Conservation (phyloP, 2,329 filamentous ascomycete genomes). For the Trichoderma hamatum region DNA sequence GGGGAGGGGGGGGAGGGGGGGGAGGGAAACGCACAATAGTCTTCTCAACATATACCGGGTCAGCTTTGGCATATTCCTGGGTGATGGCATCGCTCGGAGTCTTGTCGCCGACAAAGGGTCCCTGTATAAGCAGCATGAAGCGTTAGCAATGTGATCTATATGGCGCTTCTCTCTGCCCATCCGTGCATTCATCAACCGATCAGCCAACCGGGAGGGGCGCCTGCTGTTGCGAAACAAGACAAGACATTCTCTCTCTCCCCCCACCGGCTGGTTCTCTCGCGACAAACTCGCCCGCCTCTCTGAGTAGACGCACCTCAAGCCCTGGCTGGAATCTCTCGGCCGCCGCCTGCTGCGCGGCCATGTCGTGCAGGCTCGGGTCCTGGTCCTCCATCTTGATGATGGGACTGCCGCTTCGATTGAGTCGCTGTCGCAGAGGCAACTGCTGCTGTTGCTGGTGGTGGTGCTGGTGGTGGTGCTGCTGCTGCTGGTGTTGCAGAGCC, state of each 20-base stretch:
- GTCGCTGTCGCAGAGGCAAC: constrained; percentile 29
- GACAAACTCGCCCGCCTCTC: neutral
- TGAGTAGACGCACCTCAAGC: constrained; percentile 51
- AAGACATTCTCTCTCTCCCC: neutral
- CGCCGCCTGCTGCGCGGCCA: constrained; percentile 63
- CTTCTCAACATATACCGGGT: constrained; percentile 82
- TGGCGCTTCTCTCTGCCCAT: neutral
- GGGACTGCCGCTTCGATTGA: constrained; percentile 30
- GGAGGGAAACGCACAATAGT: constrained; percentile 75
- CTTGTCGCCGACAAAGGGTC: constrained; percentile 78
- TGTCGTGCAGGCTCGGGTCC: constrained; percentile 44
- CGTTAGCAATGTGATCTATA: neutral
- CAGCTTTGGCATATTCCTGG: constrained; percentile 84
- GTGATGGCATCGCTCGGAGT: constrained; percentile 76
- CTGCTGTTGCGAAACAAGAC: neutral
- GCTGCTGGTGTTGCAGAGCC: neutral
- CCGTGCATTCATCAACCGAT: too few species aligned
- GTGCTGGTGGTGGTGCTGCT: neutral
- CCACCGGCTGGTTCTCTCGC: neutral
- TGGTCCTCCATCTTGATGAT: constrained; percentile 41
- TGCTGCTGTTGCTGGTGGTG: constrained; percentile 16
- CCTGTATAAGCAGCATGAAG: constrained; percentile 54
- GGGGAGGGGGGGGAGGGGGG: too few species aligned
- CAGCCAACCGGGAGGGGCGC: neutral
- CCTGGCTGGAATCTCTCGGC: constrained; percentile 62